Conservation (phyloP, 2,329 filamentous ascomycete species). For the Cadophora luteo-olivacea region DNA sequence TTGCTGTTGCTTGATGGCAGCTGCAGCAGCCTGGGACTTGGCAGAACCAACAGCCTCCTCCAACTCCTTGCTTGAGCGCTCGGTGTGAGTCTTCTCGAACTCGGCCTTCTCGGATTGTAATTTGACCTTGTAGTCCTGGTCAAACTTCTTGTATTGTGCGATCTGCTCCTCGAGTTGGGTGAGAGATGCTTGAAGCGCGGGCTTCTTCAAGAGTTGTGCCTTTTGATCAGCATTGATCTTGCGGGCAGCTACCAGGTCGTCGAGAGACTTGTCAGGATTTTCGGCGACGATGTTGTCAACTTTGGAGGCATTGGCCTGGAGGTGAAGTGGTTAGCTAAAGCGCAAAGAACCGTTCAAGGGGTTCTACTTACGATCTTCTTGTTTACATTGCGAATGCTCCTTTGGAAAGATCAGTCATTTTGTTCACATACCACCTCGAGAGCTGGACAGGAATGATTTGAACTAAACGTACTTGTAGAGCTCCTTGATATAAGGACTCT, state of each 20-base stretch:
- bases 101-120: conserved; percentile 64
- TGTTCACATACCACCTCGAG: neutral
- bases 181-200: conserved; percentile 71
- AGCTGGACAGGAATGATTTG: too few relatives aligned
- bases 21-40: conserved; percentile 57
- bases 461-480: conserved; percentile 78
- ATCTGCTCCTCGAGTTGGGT: conserved; percentile 77
- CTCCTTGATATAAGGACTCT: conserved; percentile 85
- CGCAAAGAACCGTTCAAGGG: neutral
- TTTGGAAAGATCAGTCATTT: conserved; percentile 47
- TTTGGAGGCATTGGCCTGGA: conserved; percentile 72
- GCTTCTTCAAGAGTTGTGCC: conserved; percentile 79
- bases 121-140: conserved; percentile 72
- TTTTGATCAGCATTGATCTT: conserved; percentile 85
- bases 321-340: conserved; percentile 30
- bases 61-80: conserved; percentile 53
- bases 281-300: conserved; percentile 73
- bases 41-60: conserved; percentile 58
- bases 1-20: conserved; percentile 62
- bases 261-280: conserved; percentile 73
- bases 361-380: conserved; percentile 85
- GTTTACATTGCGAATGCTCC: conserved; percentile 87
- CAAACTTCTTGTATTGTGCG: conserved; percentile 75
- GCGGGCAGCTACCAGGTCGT: conserved; percentile 72
- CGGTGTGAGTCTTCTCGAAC: conserved; percentile 61